Base-by-base conservation (phyloP, 2,329 filamentous ascomycete genomes). In the Neonectria ditissima region DNA sequence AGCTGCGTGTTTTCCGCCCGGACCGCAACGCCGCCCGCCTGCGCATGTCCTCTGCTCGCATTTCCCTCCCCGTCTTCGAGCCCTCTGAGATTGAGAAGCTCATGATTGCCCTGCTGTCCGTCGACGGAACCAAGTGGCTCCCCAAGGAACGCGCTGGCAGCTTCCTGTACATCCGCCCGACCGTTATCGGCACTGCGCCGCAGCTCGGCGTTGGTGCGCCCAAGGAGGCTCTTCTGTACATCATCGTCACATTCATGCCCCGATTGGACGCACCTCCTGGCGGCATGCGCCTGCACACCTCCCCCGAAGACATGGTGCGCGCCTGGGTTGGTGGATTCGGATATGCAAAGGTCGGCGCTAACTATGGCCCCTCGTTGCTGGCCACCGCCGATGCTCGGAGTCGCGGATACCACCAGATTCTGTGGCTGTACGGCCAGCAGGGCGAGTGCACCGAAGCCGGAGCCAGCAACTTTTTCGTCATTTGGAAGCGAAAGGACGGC, bases 311-410 rank as follows among this genome's bases (percentile, higher is more conserved):
- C 78, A 92, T 91, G 83, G 89, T 97, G 62, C 91, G 94, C 69
- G 94, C 94, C 13, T 97, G 94, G 94, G 93, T 93, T 20, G 94
- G 94, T 65, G 94, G 95, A 10, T 97, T 97, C 77, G 94, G 94
- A 1, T 94, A 91, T 75, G 93, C 94, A 65, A 97, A 97, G 81
- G 87, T 97, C 34, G 94, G 94, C 58, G 94, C 94, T 65, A 97
- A 97, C 83, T 97, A 97, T 78, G 94, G 94, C 0, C 94, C 94
- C 18, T 90, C 88, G 20, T 84, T 97, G 57, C 84, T 93, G 57
- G 92, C 93, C 4, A 94, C 94, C 52, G 85, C 86, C 18, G 91
- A 94, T 78, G 94, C 94, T 3, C 83, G 89, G 59, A 82, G 81
- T 11, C 81, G 87, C 43, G 94, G 95, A 0, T 97, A 89, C 80